These are phyloP conservation scores for Austroboletus rostrupii DNA, from an alignment of 1,284 basidiomycete species.

Conservation along the genomic window DNA sequence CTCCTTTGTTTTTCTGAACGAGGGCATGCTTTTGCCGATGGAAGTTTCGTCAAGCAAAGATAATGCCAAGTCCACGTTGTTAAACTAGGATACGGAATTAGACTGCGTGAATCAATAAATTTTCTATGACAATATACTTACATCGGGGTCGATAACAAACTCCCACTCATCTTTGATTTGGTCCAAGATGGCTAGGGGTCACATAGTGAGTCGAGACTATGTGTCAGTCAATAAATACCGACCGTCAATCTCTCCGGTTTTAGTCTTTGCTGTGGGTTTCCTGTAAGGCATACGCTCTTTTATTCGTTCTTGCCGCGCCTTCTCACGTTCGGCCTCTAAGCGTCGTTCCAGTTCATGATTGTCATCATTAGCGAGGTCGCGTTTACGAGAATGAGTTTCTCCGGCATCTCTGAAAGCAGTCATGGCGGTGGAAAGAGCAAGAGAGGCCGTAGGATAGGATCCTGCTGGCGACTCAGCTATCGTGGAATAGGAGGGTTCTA, in stretches of 20 bases:
- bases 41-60: slow-evolving; percentile 77
- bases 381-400: slow-evolving; percentile 40
- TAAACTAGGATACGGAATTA: slow-evolving; percentile 57
- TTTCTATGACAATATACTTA: slow-evolving; percentile 35
- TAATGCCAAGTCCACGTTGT: slow-evolving; percentile 86
- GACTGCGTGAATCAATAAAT: not conserved
- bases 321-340: slow-evolving; percentile 58
- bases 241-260: slow-evolving; percentile 76
- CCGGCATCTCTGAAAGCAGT: slow-evolving; percentile 68
- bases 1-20: slow-evolving; percentile 71
- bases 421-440: slow-evolving; percentile 49
- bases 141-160: slow-evolving; percentile 80
- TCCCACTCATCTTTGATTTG: slow-evolving; percentile 89
- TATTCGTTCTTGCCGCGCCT: slow-evolving; percentile 58
- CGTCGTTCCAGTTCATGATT: slow-evolving; percentile 52
- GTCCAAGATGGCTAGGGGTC: slow-evolving; percentile 66
- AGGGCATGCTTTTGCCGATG: slow-evolving; percentile 65
- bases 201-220: slow-evolving; percentile 5
- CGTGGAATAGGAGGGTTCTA: slow-evolving; percentile 33
- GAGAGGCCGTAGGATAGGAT: slow-evolving; percentile 38
- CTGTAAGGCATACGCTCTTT: slow-evolving; percentile 62
- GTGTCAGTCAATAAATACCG: slow-evolving; percentile 23
- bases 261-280: slow-evolving; percentile 48
- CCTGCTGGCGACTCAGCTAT: slow-evolving; percentile 29
- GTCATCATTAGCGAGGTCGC: slow-evolving; percentile 48